Evolutionary conservation across 495 filamentous ascomycete species (phyloP).

Genomic region (Elasticomyces elasticus): DNA sequence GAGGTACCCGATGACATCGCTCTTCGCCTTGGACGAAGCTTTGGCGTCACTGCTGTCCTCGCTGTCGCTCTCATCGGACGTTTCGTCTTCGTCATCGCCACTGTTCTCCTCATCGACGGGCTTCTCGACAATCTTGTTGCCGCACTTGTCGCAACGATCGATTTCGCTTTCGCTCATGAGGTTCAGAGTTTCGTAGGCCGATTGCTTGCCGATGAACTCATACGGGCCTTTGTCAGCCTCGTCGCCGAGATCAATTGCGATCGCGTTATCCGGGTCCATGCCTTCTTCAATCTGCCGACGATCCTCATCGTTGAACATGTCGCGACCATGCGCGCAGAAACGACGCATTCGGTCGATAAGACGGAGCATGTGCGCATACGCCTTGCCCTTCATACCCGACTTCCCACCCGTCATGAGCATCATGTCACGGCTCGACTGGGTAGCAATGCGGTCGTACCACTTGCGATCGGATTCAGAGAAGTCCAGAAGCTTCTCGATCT

Average conservation of each 20-base stretch:
- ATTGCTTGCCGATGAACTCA: constrained; percentile 40
- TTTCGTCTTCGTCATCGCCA: constrained; percentile 32
- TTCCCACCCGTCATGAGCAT: constrained; percentile 40
- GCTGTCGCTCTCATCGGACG: background rate
- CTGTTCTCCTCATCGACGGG: constrained; percentile 26
- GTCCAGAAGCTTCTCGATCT: constrained; percentile 54
- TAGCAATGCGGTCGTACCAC: constrained; percentile 7
- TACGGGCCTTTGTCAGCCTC: constrained; percentile 48
- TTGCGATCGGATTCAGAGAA: constrained; percentile 52
- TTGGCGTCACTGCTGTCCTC: constrained; percentile 40
- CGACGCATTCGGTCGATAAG: constrained; percentile 83
- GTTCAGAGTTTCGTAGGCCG: constrained; percentile 71
- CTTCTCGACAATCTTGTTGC: constrained; percentile 44
- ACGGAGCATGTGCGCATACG: constrained; percentile 80
- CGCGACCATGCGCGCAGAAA: constrained; percentile 83
- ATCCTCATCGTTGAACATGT: constrained; percentile 74
- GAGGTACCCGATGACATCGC: constrained; percentile 62
- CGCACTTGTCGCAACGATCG: constrained; percentile 61
- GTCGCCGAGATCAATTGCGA: constrained; percentile 74
- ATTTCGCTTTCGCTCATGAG: constrained; percentile 68
- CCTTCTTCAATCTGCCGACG: constrained; percentile 62
- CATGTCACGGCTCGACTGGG: constrained; percentile 35
- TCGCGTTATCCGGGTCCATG: constrained; percentile 54
- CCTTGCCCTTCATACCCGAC: constrained; percentile 61
- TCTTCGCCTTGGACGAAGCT: constrained; percentile 37